These are phyloP conservation scores for Nepenthes gracilis DNA, from an alignment of 148 eudicot species.

Conservation along the genomic window DNA sequence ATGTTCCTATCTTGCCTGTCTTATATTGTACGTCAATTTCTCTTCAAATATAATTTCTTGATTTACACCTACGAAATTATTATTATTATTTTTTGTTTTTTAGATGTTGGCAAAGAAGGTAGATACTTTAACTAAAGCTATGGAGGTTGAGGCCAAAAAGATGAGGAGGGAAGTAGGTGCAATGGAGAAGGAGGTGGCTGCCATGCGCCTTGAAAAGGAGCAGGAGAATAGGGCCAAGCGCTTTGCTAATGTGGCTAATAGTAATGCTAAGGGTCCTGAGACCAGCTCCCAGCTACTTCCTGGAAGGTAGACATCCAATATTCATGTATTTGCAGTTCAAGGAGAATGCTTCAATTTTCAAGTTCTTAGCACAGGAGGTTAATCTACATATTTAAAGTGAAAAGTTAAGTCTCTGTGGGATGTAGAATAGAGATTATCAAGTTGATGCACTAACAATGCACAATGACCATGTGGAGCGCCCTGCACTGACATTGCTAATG, in stretches of 20 bases:
- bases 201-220: slow-evolving; percentile 90
- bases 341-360: no score
- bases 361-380: no score
- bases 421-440: no score
- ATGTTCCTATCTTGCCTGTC: background rate
- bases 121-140: slow-evolving; percentile 92
- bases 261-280: slow-evolving; percentile 41
- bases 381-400: no score
- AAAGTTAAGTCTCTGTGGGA: no score
- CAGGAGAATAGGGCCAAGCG: slow-evolving; percentile 81
- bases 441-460: no score
- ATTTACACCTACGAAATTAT: background rate
- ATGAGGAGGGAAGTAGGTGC: slow-evolving; percentile 99
- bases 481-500: no score
- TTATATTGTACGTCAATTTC: background rate
- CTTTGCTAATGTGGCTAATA: slow-evolving; percentile 28
- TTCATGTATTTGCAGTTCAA: no score
- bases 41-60: background rate
- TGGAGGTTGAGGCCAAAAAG: slow-evolving; percentile 99
- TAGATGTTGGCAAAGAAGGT: slow-evolving; percentile 96
- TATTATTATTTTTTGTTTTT: slow-evolving; percentile 1
- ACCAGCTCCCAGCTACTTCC: slow-evolving; percentile 66
- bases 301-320: slow-evolving; percentile 54
- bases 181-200: slow-evolving; percentile 99
- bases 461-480: no score